A percentile compares a stretch with the other conserved stretches of the same genome.
phyloP scores from a whole-genome alignment of 208 protist species.

The Angomonas ambiguus region DNA sequence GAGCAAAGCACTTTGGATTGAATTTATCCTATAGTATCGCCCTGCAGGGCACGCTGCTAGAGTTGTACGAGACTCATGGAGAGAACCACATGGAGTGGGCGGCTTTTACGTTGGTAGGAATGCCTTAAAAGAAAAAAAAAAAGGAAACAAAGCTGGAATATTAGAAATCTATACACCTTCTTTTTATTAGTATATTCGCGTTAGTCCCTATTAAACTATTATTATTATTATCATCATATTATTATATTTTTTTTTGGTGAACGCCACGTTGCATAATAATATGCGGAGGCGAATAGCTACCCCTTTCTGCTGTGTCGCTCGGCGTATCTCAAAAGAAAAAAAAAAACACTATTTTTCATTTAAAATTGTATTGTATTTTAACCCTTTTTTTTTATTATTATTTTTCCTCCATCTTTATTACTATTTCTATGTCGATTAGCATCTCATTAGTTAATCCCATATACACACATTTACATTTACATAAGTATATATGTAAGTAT shows the following conservation, averaged over 20 bases:
- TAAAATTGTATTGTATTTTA: neutral
- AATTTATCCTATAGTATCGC: constrained; percentile 65
- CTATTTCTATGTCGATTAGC: no score
- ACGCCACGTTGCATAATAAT: no score
- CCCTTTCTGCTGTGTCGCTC: no score
- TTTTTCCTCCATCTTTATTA: neutral
- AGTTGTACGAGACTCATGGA: neutral
- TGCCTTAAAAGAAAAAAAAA: constrained; percentile 30
- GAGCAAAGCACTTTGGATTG: constrained; percentile 39
- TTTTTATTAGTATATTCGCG: constrained; percentile 4
- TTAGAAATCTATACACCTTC: neutral
- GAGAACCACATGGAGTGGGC: constrained; percentile 52
- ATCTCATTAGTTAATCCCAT: no score
- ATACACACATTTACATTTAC: no score
- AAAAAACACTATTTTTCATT: neutral
- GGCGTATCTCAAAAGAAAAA: no score
- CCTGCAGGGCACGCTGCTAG: constrained; percentile 53
- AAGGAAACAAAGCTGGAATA: constrained; percentile 6
- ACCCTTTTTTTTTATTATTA: neutral
- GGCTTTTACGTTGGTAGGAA: constrained; percentile 71
- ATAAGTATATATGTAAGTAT: no score
- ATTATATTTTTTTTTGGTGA: neutral
- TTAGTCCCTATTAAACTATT: neutral
- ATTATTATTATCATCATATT: constrained; percentile 8
- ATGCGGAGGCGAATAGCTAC: no score